Conservation (phyloP, 2,329 filamentous ascomycete genomes). For the Calycina marina region DNA sequence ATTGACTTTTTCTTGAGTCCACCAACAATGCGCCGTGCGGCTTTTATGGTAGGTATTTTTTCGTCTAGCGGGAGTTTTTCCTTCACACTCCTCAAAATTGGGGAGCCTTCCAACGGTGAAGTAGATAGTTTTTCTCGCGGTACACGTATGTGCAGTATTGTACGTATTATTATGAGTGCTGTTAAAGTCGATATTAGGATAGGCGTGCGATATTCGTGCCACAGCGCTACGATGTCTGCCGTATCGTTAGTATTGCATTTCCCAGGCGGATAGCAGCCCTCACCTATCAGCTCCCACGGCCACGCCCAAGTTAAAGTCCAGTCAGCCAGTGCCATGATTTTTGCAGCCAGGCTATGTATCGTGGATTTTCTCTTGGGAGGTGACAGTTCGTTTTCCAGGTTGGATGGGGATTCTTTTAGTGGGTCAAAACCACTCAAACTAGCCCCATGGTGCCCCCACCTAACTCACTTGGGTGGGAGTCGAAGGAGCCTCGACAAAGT, state of each 20-base stretch:
- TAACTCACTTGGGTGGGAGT: too few relatives aligned
- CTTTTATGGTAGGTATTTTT: slow-evolving; percentile 19
- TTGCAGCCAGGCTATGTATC: neutral
- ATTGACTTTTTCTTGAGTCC: slow-evolving; percentile 17
- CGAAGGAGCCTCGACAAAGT: too few relatives aligned
- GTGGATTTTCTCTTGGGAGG: too few relatives aligned
- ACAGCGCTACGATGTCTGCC: slow-evolving; percentile 21
- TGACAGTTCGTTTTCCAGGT: too few relatives aligned
- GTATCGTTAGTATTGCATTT: slow-evolving; percentile 7
- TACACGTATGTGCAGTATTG: slow-evolving; percentile 20
- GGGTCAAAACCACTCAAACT: too few relatives aligned
- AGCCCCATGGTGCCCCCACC: too few relatives aligned
- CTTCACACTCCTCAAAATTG: slow-evolving; percentile 10
- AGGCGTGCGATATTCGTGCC: slow-evolving; percentile 32
- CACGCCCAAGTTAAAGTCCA: neutral
- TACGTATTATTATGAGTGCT: slow-evolving; percentile 23
- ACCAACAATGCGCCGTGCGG: slow-evolving; percentile 24
- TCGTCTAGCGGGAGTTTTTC: slow-evolving; percentile 14
- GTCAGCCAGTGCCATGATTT: neutral
- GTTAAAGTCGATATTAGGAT: slow-evolving; percentile 27
- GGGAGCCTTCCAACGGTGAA: slow-evolving; percentile 16
- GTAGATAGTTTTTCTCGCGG: slow-evolving; percentile 20
- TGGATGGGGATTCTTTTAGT: too few relatives aligned
- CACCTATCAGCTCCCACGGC: slow-evolving; percentile 12
- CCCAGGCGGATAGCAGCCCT: slow-evolving; percentile 8